Evolutionary conservation across 2,329 filamentous ascomycete genomes (phyloP), one percentile per base, ranked within the genome.

Genomic region (Fonsecaea erecta): DNA sequence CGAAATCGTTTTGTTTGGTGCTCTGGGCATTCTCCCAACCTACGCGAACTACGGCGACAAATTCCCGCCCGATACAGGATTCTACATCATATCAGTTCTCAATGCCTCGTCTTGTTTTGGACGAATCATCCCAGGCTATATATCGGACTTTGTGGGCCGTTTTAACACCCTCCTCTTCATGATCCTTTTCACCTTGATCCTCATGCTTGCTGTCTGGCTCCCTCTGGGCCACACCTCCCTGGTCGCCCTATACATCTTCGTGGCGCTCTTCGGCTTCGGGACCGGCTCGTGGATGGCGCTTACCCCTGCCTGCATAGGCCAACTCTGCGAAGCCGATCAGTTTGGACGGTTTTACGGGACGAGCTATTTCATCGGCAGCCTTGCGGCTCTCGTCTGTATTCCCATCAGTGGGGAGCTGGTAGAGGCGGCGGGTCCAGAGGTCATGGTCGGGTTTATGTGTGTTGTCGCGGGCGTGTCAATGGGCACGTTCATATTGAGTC

Each of bases 311-410:
- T 83, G 82, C 60, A 75, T 82, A 24, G 81, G 80, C 0, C 79
- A 82, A 54, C 75, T 82, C 0, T 83, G 81, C 62, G 74, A 78
- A 3, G 76, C 80, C 0, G 78, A 82, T 63, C 78, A 83, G 18
- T 83, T 82, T 64, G 81, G 81, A 2, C 72, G 79, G 37, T 83
- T 79, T 34, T 81, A 76, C 73, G 81, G 82, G 0, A 83, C 82
- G 0, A 76, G 81, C 63, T 83, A 82, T 65, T 79, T 77, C 26
- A 73, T 83, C 9, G 79, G 79, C 7, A 77, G 78, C 4, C 81
- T 84, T 51, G 77, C 81, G 0, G 76, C 81, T 0, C 68, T 84
- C 16, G 68, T 84, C 3, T 78, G 80, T 0, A 78, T 82, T 0
- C 82, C 82, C 0, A 73, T 82, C 2, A 79, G 80, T 12, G 82